These are phyloP conservation scores for Pogostemon cablin DNA, from an alignment of 257 asterid genomes.

Conservation along the genomic window DNA sequence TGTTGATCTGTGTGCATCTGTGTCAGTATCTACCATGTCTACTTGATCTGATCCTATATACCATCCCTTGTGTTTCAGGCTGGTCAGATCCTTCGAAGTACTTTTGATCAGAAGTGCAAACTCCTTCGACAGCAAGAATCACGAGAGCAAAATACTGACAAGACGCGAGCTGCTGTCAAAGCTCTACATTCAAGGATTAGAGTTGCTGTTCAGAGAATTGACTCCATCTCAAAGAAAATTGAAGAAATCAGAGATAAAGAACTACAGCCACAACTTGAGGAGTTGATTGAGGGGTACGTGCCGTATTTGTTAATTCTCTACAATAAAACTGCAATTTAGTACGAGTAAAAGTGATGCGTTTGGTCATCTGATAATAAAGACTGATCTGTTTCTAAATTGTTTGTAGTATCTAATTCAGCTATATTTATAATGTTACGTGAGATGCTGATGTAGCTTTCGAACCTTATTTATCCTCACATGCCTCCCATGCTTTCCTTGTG, in stretches of 20 bases:
- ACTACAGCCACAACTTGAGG: slow-evolving; percentile 97
- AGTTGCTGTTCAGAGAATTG: slow-evolving; percentile 88
- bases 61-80: slow-evolving; percentile 53
- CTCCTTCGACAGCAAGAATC: slow-evolving; percentile 84
- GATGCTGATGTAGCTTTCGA: neutral
- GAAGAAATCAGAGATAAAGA: slow-evolving; percentile 89
- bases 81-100: slow-evolving; percentile 62
- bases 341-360: neutral
- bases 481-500: slow-evolving; percentile 6
- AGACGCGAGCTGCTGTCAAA: slow-evolving; percentile 86
- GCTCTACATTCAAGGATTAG: slow-evolving; percentile 88
- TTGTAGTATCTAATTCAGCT: slow-evolving; percentile 4
- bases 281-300: slow-evolving; percentile 86
- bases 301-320: slow-evolving; percentile 20
- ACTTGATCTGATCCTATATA: neutral
- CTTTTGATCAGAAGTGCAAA: slow-evolving; percentile 77
- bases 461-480: neutral
- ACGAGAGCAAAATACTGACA: slow-evolving; percentile 64
- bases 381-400: neutral
- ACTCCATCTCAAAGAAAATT: slow-evolving; percentile 77
- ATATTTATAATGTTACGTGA: neutral
- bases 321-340: neutral
- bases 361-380: neutral
- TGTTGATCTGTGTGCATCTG: neutral
- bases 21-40: neutral